Conservation (phyloP, 306 rosid species). For the Vigna unguiculata region DNA sequence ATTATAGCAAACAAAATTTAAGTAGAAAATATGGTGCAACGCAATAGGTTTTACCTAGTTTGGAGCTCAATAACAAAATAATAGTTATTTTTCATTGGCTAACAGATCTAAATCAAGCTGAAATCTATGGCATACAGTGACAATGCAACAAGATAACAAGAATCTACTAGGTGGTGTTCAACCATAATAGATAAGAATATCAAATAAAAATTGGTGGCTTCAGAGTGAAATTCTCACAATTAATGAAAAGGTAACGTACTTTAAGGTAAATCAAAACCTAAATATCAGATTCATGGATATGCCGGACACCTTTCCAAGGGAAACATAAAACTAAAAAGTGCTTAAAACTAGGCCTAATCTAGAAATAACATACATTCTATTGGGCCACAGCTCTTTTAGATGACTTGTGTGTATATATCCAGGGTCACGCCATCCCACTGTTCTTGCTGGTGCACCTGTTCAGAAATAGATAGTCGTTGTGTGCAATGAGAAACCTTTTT, state of each 20-base stretch:
- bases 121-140: background rate
- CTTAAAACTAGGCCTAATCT: constrained; percentile 21
- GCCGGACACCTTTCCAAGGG: background rate
- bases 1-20: constrained; percentile 3
- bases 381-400: constrained; percentile 86
- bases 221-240: constrained; percentile 8
- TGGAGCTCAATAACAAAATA: background rate
- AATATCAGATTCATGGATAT: background rate
- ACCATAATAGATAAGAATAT: constrained; percentile 4
- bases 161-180: background rate
- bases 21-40: constrained; percentile 18
- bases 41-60: constrained; percentile 1
- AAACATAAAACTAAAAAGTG: background rate
- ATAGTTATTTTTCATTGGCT: background rate
- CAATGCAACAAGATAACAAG: background rate
- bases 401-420: constrained; percentile 86
- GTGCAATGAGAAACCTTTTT: constrained; percentile 7
- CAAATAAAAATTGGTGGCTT: background rate
- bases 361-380: constrained; percentile 60
- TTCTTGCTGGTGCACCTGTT: constrained; percentile 90
- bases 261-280: constrained; percentile 28
- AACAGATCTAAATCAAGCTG: background rate
- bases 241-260: background rate
- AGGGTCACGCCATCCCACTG: constrained; percentile 96
- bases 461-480: constrained; percentile 11